phyloP scores from a whole-genome alignment of 768 basidiomycete genomes.

The Terana coerulea region DNA sequence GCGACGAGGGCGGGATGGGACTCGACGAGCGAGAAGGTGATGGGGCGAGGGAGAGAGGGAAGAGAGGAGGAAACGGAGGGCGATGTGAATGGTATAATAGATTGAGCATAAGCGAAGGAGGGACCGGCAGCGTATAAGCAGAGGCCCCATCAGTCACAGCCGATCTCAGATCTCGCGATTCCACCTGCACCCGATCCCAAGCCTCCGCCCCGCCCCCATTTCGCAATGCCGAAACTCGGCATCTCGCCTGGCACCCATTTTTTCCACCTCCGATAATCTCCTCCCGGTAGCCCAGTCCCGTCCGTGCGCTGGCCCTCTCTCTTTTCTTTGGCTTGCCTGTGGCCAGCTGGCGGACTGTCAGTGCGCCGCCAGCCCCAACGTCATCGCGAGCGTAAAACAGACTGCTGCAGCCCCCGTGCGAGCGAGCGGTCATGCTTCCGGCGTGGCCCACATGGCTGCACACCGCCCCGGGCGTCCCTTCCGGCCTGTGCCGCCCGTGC shows the following conservation, averaged over 20 bases:
- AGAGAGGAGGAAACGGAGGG: constrained; percentile 6
- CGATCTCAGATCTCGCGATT: constrained; percentile 6
- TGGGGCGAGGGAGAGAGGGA: constrained; percentile 5
- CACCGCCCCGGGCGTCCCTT: constrained; percentile 1
- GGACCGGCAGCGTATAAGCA: constrained; percentile 10
- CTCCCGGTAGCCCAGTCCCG: not conserved
- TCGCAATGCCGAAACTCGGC: constrained; percentile 7
- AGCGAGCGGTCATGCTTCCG: too few relatives aligned
- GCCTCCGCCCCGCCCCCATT: constrained; percentile 9
- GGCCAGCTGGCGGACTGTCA: not conserved
- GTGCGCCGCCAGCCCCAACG: not conserved
- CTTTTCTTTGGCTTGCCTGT: not conserved
- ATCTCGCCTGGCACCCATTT: not conserved
- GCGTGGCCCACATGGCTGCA: constrained; percentile 6
- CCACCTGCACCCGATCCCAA: constrained; percentile 9
- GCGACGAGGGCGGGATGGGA: constrained; percentile 14
- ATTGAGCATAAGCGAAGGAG: constrained; percentile 4
- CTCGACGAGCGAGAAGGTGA: constrained; percentile 9
- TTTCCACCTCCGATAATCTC: not conserved
- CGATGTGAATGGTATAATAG: constrained; percentile 13
- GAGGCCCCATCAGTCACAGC: too few relatives aligned
- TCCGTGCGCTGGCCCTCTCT: not conserved
- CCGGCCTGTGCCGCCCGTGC: constrained; percentile 1
- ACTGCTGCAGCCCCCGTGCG: too few relatives aligned
- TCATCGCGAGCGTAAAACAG: too few relatives aligned